Evolutionary conservation across 1,284 basidiomycete genomes (phyloP).

Genomic region (Cystobasidiaceae sp.): DNA sequence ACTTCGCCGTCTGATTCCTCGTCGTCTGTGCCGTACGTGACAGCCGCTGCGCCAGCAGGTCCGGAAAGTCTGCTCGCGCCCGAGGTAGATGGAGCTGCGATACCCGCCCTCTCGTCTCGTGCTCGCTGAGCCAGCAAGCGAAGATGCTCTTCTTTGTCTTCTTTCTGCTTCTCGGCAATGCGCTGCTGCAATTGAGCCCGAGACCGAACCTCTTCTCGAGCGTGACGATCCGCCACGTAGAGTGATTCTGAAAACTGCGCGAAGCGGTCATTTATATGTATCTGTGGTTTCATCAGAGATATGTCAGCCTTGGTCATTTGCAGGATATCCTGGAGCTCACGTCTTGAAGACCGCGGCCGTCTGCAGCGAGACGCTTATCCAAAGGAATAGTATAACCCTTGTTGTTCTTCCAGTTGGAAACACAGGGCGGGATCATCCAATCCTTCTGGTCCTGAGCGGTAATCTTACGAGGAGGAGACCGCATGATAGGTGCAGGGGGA

Average conservation of each 20-base stretch:
- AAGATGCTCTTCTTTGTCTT: constrained; percentile 91
- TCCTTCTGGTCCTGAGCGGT: constrained; percentile 97
- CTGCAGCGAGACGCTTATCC: constrained; percentile 95
- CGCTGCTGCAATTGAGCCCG: constrained; percentile 97
- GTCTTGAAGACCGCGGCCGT: constrained; percentile 94
- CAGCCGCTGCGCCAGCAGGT: constrained; percentile 1
- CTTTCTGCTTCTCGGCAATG: constrained; percentile 95
- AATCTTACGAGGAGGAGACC: constrained; percentile 91
- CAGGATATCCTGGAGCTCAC: constrained; percentile 54
- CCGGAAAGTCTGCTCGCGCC: constrained; percentile 40
- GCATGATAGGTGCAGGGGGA: constrained; percentile 92
- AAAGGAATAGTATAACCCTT: constrained; percentile 99
- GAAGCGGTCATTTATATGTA: constrained; percentile 98
- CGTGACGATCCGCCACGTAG: constrained; percentile 94
- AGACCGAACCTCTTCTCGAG: constrained; percentile 94
- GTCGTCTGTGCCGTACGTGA: constrained; percentile 49
- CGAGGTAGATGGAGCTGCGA: constrained; percentile 49
- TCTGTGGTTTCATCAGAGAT: constrained; percentile 50
- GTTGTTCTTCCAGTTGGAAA: constrained; percentile 99
- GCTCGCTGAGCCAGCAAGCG: constrained; percentile 90
- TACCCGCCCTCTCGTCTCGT: constrained; percentile 83
- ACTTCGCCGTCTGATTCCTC: constrained; percentile 50
- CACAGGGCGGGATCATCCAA: constrained; percentile 99
- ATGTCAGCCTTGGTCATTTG: neutral
- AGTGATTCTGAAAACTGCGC: constrained; percentile 97